phyloP scores from a whole-genome alignment of 75 land plant species.

The Selaginella moellendorffii region DNA sequence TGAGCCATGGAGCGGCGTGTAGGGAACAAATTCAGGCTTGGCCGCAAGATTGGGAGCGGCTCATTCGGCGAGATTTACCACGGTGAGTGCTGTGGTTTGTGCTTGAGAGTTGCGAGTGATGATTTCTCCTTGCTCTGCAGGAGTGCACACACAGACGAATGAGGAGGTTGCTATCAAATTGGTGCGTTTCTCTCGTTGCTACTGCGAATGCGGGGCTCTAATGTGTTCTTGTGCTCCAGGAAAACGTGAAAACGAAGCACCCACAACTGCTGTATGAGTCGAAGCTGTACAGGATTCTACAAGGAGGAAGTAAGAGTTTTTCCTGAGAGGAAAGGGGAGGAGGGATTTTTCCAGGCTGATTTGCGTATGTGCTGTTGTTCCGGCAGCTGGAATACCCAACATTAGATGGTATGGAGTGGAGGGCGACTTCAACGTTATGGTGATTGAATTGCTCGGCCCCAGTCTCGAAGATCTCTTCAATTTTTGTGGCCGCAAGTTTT shows the following conservation, averaged over 20 bases:
- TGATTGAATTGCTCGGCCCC: conserved; percentile 59
- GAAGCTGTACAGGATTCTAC: conserved; percentile 50
- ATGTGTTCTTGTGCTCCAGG: conserved; percentile 20
- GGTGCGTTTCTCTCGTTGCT: conserved; percentile 19
- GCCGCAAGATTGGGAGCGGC: conserved; percentile 31
- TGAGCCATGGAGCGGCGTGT: conserved; percentile 19
- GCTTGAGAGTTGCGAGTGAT: background rate
- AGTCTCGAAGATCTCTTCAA: conserved; percentile 64
- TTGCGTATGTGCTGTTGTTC: background rate
- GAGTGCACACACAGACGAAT: conserved; percentile 65
- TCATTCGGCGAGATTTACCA: conserved; percentile 29
- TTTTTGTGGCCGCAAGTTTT: conserved; percentile 46
- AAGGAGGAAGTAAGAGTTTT: conserved; percentile 47
- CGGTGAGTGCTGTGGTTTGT: conserved; percentile 10
- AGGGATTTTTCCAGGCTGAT: background rate
- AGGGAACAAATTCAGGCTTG: conserved; percentile 22
- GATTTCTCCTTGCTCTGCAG: conserved; percentile 21
- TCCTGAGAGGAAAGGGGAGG: background rate
- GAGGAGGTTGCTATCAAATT: conserved; percentile 84
- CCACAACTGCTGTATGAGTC: conserved; percentile 59
- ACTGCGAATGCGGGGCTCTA: background rate
- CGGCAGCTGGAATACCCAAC: conserved; percentile 53
- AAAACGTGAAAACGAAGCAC: conserved; percentile 43
- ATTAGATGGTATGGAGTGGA: conserved; percentile 69
- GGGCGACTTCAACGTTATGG: conserved; percentile 57